Conservation (phyloP, 441 rosid genomes). For the Erysimum cheiri region DNA sequence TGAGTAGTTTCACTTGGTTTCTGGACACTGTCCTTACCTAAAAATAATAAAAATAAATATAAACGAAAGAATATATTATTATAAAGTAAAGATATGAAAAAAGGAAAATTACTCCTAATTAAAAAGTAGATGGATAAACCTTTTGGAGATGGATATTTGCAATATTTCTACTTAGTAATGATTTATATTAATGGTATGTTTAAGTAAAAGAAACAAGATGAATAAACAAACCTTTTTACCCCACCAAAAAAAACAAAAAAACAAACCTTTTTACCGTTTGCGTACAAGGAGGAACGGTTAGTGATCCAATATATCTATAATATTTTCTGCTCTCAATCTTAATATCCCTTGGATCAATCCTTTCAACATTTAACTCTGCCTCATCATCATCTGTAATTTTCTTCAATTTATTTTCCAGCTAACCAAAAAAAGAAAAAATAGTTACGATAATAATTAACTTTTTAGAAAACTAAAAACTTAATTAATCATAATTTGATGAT, state of each 20-base stretch:
- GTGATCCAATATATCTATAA: slow-evolving; percentile 81
- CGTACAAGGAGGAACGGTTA: slow-evolving; percentile 84
- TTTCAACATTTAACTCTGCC: slow-evolving; percentile 51
- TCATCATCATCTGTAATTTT: slow-evolving; percentile 37
- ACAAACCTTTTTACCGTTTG: slow-evolving; percentile 71
- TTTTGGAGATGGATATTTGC: not conserved
- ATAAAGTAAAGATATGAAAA: not conserved
- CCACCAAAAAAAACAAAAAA: no score
- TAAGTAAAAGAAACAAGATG: not conserved
- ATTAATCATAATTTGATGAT: not conserved
- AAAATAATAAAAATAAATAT: slow-evolving; percentile 3
- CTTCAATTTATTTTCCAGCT: slow-evolving; percentile 56
- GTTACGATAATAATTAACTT: not conserved
- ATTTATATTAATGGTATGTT: not conserved
- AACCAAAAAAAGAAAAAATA: slow-evolving; percentile 1
- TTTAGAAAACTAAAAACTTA: not conserved
- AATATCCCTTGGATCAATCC: slow-evolving; percentile 58
- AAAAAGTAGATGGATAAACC: not conserved
- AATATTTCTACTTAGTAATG: not conserved
- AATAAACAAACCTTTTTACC: slow-evolving; percentile 62
- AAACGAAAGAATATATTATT: not conserved
- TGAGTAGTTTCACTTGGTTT: slow-evolving; percentile 34
- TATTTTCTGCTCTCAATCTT: slow-evolving; percentile 63
- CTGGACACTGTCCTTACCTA: slow-evolving; percentile 36
- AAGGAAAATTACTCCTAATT: not conserved